These are phyloP conservation scores for Plenodomus lindquistii DNA, from an alignment of 2,329 filamentous ascomycete genomes.

Conservation along the genomic window DNA sequence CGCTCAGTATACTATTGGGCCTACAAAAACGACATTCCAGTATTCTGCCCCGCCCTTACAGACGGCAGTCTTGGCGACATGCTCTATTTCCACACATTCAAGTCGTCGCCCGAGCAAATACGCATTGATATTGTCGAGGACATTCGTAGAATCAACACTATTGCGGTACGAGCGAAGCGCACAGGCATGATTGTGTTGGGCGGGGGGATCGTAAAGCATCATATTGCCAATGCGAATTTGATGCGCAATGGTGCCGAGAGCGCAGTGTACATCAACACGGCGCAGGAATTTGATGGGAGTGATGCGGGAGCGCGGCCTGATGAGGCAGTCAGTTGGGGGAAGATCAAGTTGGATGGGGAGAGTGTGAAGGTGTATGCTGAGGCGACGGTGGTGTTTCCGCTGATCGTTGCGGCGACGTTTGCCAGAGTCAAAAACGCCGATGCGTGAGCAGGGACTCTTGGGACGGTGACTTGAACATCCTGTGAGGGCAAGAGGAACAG, in stretches of 20 bases:
- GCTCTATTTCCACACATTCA: slow-evolving; percentile 98
- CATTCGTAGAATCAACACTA: slow-evolving; percentile 88
- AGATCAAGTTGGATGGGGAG: slow-evolving; percentile 88
- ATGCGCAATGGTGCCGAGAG: slow-evolving; percentile 98
- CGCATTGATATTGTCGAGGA: slow-evolving; percentile 92
- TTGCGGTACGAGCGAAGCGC: slow-evolving; percentile 82
- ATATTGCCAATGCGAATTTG: slow-evolving; percentile 95
- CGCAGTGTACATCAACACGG: slow-evolving; percentile 97
- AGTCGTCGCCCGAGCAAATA: slow-evolving; percentile 77
- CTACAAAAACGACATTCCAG: slow-evolving; percentile 92
- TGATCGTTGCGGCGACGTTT: slow-evolving; percentile 70
- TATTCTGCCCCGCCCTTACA: slow-evolving; percentile 95
- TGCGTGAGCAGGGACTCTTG: not conserved
- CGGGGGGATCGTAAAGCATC: slow-evolving; percentile 95
- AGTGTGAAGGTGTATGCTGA: slow-evolving; percentile 82
- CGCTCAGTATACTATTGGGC: slow-evolving; percentile 96
- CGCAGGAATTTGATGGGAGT: slow-evolving; percentile 95
- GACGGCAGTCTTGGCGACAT: slow-evolving; percentile 96
- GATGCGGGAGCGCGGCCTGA: slow-evolving; percentile 94
- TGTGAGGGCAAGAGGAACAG: too few relatives aligned
- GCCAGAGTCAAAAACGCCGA: slow-evolving; percentile 44
- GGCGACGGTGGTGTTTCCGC: slow-evolving; percentile 68
- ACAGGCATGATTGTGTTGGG: slow-evolving; percentile 95
- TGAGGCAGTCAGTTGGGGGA: slow-evolving; percentile 97
- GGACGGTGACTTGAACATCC: too few relatives aligned